These are phyloP conservation scores for Pascua sp. DNA, from an alignment of 1,284 basidiomycete species.

Conservation along the genomic window DNA sequence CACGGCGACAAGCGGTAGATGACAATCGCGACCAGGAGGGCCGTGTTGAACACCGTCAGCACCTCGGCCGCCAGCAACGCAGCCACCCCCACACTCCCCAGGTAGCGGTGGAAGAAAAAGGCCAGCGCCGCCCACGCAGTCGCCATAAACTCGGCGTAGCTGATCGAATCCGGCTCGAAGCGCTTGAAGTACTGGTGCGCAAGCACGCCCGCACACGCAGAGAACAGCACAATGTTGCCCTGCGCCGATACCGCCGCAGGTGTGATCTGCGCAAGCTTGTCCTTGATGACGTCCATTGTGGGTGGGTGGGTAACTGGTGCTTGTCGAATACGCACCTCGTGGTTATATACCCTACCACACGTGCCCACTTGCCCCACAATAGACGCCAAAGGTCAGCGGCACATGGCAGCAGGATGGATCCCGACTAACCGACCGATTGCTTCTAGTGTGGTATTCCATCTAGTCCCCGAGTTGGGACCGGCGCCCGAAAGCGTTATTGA, in stretches of 20 bases:
- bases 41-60: background rate
- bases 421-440: too few relatives aligned
- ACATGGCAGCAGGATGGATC: too few relatives aligned
- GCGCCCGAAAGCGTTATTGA: too few relatives aligned
- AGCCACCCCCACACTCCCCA: background rate
- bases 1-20: conserved; percentile 10
- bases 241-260: background rate
- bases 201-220: background rate
- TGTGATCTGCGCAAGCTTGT: background rate
- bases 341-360: too few relatives aligned
- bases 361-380: too few relatives aligned
- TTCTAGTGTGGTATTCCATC: too few relatives aligned
- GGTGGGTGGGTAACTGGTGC: too few relatives aligned
- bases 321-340: too few relatives aligned
- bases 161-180: conserved; percentile 5
- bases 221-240: background rate
- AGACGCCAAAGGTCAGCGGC: too few relatives aligned
- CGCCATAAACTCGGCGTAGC: background rate
- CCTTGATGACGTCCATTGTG: too few relatives aligned
- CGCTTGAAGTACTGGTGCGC: conserved; percentile 5
- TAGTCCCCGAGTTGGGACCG: too few relatives aligned
- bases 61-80: background rate
- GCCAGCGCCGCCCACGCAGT: background rate
- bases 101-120: background rate
- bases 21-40: background rate